Percentiles rank a stretch among this genome's conserved stretches.
Conservation (phyloP, 345 rosid genomes). For the Erodium maritimum region DNA sequence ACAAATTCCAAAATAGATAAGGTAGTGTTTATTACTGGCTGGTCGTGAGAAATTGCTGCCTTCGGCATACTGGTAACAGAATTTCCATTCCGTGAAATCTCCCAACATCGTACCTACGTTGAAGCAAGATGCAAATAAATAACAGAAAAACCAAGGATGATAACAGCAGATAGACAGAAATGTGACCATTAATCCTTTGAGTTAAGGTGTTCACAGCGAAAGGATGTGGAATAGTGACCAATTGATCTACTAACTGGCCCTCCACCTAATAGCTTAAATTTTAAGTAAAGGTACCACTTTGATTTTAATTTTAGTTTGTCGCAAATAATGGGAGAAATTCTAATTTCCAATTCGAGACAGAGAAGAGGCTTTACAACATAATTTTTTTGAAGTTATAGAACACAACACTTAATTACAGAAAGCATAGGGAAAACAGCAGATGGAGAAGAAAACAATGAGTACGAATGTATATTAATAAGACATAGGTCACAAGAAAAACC, state of each 20-base stretch:
- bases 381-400: background rate
- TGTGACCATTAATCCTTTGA: too few relatives aligned
- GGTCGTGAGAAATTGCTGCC: constrained; percentile 81
- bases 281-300: too few relatives aligned
- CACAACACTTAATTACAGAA: background rate
- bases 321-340: background rate
- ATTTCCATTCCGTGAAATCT: constrained; percentile 50
- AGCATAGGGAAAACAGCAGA: background rate
- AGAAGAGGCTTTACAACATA: background rate
- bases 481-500: background rate
- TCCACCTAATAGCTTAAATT: too few relatives aligned
- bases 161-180: background rate
- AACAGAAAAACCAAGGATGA: constrained; percentile 7
- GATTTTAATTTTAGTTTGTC: too few relatives aligned
- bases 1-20: background rate
- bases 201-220: too few relatives aligned
- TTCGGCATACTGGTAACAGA: constrained; percentile 52
- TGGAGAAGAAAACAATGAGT: background rate
- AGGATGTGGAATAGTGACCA: too few relatives aligned
- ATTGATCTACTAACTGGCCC: too few relatives aligned
- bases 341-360: background rate
- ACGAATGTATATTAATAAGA: background rate
- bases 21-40: constrained; percentile 46
- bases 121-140: background rate
- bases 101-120: constrained; percentile 89